Conservation (phyloP, 176 grass and related monocot species). For the Pharus latifolius region DNA sequence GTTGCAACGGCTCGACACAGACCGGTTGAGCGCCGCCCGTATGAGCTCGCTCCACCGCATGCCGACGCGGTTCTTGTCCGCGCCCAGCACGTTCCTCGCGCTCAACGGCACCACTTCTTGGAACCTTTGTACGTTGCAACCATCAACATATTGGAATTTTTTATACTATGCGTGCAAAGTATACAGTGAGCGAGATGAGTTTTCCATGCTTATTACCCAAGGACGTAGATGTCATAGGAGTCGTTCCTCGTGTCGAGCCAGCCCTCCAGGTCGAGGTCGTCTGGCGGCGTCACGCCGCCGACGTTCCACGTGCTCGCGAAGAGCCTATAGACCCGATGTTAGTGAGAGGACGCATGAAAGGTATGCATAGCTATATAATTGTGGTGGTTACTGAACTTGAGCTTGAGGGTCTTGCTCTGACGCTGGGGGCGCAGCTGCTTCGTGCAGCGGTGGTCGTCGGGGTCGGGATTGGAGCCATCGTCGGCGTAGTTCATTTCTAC, state of each 20-base stretch:
- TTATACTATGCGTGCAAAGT: not conserved
- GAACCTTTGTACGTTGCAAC: conserved; percentile 26
- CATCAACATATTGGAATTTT: not conserved
- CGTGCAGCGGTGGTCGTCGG: conserved; percentile 19
- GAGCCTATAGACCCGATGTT: conserved; percentile 26
- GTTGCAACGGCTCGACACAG: not conserved
- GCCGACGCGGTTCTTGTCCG: conserved; percentile 60
- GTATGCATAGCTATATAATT: not conserved
- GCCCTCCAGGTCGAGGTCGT: conserved; percentile 68
- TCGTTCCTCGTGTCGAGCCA: conserved; percentile 66
- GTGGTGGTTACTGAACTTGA: conserved; percentile 38
- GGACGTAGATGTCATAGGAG: conserved; percentile 76
- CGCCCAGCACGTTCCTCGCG: conserved; percentile 73
- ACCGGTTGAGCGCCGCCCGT: conserved; percentile 55
- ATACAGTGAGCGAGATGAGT: not conserved
- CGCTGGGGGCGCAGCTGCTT: conserved; percentile 22
- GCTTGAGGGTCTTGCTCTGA: conserved; percentile 38
- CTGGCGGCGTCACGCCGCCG: conserved; percentile 54
- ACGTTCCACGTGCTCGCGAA: conserved; percentile 98
- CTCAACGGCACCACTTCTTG: conserved; percentile 91
- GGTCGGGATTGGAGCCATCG: conserved; percentile 33
- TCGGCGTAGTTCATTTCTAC: conserved; percentile 1
- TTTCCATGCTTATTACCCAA: conserved; percentile 32
- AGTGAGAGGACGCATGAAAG: not conserved
- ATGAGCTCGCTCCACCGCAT: conserved; percentile 78